phyloP scores from a whole-genome alignment of 1,284 basidiomycete genomes.

The Ustilago vetiveriae region DNA sequence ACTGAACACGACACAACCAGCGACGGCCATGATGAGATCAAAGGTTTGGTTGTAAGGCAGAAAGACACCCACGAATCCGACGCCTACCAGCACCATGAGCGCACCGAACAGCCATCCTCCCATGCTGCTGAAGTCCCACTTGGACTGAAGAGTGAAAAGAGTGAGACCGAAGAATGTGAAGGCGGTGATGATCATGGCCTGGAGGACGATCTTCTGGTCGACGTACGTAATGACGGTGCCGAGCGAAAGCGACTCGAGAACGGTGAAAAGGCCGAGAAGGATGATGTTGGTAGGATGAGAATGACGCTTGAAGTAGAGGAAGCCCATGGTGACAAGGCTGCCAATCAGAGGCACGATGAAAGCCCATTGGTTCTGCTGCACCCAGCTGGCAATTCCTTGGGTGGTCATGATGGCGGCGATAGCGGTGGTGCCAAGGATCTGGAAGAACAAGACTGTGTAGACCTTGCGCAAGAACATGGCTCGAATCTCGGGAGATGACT shows the following conservation, averaged over 20 bases:
- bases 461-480: constrained; percentile 62
- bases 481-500: constrained; percentile 62
- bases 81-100: constrained; percentile 61
- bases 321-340: constrained; percentile 77
- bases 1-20: constrained; percentile 82
- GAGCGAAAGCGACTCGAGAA: constrained; percentile 69
- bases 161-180: constrained; percentile 83
- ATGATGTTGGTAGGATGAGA: constrained; percentile 82
- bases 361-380: constrained; percentile 58
- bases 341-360: constrained; percentile 75
- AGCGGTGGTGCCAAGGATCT: constrained; percentile 60
- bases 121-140: constrained; percentile 80
- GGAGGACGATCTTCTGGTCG: constrained; percentile 79
- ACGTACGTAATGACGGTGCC: constrained; percentile 81
- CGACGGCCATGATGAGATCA: constrained; percentile 80
- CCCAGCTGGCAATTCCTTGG: constrained; percentile 42
- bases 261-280: constrained; percentile 73
- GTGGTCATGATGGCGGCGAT: constrained; percentile 56
- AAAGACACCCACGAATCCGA: constrained; percentile 76
- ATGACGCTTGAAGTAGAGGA: constrained; percentile 87
- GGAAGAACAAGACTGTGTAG: constrained; percentile 60
- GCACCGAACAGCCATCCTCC: constrained; percentile 83
- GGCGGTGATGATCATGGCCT: constrained; percentile 84
- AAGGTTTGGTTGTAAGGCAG: constrained; percentile 80
- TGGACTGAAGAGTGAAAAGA: constrained; percentile 81